phyloP scores from a whole-genome alignment of 768 basidiomycete species.

The Russula earlei region DNA sequence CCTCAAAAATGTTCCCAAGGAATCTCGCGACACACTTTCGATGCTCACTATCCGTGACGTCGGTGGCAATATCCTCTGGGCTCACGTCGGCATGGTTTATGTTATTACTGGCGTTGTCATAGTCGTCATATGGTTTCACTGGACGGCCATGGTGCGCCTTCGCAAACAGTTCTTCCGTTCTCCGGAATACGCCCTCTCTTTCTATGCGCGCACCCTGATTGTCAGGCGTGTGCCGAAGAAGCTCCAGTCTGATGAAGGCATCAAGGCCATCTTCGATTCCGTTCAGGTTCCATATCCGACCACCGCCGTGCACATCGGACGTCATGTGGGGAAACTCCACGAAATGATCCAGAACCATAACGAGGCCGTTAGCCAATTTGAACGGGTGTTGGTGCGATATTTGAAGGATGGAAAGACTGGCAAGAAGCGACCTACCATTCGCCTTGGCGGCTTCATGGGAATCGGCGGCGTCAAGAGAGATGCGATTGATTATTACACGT shows the following conservation, averaged over 20 bases:
- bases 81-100: slow-evolving; percentile 79
- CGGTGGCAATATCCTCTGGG: slow-evolving; percentile 60
- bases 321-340: slow-evolving; percentile 80
- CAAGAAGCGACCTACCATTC: slow-evolving; percentile 72
- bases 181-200: slow-evolving; percentile 77
- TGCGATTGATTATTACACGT: slow-evolving; percentile 93
- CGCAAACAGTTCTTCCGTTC: slow-evolving; percentile 85
- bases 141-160: slow-evolving; percentile 68
- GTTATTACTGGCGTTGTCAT: slow-evolving; percentile 68
- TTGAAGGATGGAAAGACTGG: slow-evolving; percentile 75
- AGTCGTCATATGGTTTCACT: slow-evolving; percentile 62
- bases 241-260: slow-evolving; percentile 76
- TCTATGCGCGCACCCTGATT: slow-evolving; percentile 89
- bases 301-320: slow-evolving; percentile 82
- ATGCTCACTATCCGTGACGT: slow-evolving; percentile 87
- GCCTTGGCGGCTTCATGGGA: slow-evolving; percentile 70
- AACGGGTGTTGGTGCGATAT: slow-evolving; percentile 81
- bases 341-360: slow-evolving; percentile 90
- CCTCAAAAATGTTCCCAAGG: slow-evolving; percentile 46
- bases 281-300: slow-evolving; percentile 78
- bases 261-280: slow-evolving; percentile 64
- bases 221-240: slow-evolving; percentile 73
- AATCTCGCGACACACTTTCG: slow-evolving; percentile 51
- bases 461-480: slow-evolving; percentile 80
- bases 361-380: slow-evolving; percentile 86